Conservation (phyloP, 495 filamentous ascomycete genomes). For the Podospora conica region DNA sequence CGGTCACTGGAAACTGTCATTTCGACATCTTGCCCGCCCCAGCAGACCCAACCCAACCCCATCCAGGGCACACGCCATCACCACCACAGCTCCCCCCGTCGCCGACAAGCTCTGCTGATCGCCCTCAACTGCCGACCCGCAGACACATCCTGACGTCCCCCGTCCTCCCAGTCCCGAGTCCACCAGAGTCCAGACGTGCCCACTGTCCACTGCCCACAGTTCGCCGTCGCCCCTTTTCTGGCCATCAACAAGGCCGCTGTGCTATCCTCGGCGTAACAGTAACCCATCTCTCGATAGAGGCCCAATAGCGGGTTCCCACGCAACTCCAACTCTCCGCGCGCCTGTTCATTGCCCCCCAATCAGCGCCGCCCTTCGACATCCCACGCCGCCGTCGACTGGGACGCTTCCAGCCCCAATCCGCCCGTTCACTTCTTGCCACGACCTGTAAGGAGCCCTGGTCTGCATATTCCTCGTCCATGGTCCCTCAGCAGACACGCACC, state of each 20-base stretch:
- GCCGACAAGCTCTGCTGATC: neutral
- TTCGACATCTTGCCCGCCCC: too few species aligned
- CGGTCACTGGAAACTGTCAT: neutral
- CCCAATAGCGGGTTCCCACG: constrained; percentile 29
- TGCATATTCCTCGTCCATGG: constrained; percentile 5
- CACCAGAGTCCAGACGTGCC: too few species aligned
- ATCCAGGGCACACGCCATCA: neutral
- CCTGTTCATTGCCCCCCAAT: constrained; percentile 29
- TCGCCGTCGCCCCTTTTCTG: neutral
- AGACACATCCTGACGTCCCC: neutral
- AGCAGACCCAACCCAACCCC: neutral
- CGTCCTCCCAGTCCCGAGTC: too few species aligned
- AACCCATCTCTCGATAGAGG: constrained; percentile 6
- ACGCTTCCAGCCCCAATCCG: constrained; percentile 17
- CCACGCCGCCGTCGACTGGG: constrained; percentile 18
- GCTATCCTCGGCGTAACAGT: neutral
- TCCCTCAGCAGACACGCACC: constrained; percentile 3
- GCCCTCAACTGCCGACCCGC: neutral
- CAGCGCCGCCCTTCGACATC: constrained; percentile 15
- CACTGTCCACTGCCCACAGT: neutral
- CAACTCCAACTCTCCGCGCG: constrained; percentile 16
- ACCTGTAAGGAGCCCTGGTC: constrained; percentile 10
- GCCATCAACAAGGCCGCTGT: neutral
- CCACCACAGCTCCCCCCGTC: neutral
- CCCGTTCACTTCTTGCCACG: constrained; percentile 19